Conservation (phyloP, 2,329 filamentous ascomycete species). For the Calonectria multiphialidica region DNA sequence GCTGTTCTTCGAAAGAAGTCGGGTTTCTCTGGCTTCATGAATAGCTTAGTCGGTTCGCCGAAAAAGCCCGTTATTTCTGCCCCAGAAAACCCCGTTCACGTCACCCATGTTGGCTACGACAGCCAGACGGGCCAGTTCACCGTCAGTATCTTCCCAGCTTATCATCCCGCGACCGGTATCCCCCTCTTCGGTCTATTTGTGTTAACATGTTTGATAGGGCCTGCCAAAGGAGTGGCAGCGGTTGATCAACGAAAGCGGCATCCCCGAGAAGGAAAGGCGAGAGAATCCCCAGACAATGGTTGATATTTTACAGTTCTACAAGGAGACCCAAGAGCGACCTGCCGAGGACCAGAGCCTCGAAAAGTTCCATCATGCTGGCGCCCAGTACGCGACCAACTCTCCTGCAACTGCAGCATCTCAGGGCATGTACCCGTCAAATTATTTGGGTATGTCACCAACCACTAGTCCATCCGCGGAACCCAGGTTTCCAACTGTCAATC, state of each 20-base stretch:
- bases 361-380: constrained; percentile 91
- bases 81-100: constrained; percentile 96
- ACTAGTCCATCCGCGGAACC: constrained; percentile 83
- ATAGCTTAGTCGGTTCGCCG: constrained; percentile 84
- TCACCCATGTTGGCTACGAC: constrained; percentile 98
- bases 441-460: constrained; percentile 71
- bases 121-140: constrained; percentile 97
- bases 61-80: constrained; percentile 96
- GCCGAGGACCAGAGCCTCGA: constrained; percentile 92
- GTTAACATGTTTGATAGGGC: constrained; percentile 67
- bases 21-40: constrained; percentile 89
- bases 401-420: constrained; percentile 62
- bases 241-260: constrained; percentile 93
- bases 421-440: constrained; percentile 66
- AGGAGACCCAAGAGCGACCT: constrained; percentile 86
- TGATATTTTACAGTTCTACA: constrained; percentile 96
- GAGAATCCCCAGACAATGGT: constrained; percentile 96
- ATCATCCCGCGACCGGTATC: constrained; percentile 25
- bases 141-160: constrained; percentile 64
- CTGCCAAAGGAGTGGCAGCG: constrained; percentile 98
- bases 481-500: constrained; percentile 85
- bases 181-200: constrained; percentile 26
- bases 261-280: constrained; percentile 94
- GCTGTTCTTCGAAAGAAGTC: constrained; percentile 83
- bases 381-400: constrained; percentile 58